These are phyloP conservation scores for Colletotrichum nymphaeae DNA, from an alignment of 2,329 filamentous ascomycete species.

Conservation along the genomic window DNA sequence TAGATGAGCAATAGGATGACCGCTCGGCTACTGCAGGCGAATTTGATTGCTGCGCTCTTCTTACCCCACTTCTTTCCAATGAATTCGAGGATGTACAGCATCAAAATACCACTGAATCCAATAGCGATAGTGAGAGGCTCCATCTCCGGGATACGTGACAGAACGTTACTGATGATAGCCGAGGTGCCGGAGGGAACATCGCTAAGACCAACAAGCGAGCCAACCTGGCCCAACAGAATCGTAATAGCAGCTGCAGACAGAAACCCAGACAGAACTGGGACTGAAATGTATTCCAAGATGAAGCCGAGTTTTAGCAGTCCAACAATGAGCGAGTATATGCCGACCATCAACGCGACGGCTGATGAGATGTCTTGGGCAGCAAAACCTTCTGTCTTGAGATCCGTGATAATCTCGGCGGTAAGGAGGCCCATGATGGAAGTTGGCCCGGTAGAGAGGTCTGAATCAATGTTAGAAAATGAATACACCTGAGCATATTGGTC, in stretches of 20 bases:
- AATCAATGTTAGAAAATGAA: background rate
- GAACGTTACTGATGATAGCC: slow-evolving; percentile 68
- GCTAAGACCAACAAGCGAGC: slow-evolving; percentile 66
- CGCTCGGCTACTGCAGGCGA: slow-evolving; percentile 69
- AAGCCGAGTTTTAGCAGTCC: slow-evolving; percentile 74
- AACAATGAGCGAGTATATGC: slow-evolving; percentile 68
- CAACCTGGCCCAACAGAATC: slow-evolving; percentile 74
- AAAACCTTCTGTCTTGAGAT: slow-evolving; percentile 62
- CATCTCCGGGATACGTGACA: slow-evolving; percentile 65
- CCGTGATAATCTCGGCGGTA: slow-evolving; percentile 69
- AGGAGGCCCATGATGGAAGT: slow-evolving; percentile 74
- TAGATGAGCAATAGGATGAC: slow-evolving; percentile 71
- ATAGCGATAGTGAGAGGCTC: slow-evolving; percentile 69
- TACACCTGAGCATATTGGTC: accelerated
- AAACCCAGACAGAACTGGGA: slow-evolving; percentile 73
- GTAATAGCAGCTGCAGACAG: slow-evolving; percentile 75
- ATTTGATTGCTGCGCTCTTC: slow-evolving; percentile 67
- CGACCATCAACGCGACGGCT: slow-evolving; percentile 72
- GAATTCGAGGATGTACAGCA: slow-evolving; percentile 68
- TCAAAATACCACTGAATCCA: slow-evolving; percentile 66
- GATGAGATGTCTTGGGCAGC: slow-evolving; percentile 67
- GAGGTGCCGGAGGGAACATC: slow-evolving; percentile 64
- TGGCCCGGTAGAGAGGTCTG: slow-evolving; percentile 71
- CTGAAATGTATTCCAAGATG: slow-evolving; percentile 73
- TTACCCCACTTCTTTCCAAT: slow-evolving; percentile 69